Conservation (phyloP, 768 basidiomycete species). For the Megacollybia marginata region DNA sequence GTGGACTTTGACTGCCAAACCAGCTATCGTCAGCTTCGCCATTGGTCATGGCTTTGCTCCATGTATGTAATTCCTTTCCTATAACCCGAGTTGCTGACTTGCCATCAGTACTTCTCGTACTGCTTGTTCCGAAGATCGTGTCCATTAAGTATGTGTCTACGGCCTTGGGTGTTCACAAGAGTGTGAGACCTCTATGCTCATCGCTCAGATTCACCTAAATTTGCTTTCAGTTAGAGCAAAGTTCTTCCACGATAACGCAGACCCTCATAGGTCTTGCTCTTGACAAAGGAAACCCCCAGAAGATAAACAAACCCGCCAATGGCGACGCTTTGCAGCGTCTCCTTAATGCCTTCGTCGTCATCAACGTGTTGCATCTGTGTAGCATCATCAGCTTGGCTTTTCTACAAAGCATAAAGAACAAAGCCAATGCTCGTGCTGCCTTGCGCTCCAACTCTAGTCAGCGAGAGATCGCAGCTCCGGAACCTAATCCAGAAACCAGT, state of each 20-base stretch:
- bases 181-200: slow-evolving; percentile 35
- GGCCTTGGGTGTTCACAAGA: slow-evolving; percentile 72
- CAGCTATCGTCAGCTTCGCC: slow-evolving; percentile 55
- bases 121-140: slow-evolving; percentile 69
- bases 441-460: not conserved
- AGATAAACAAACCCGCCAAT: slow-evolving; percentile 13
- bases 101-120: slow-evolving; percentile 55
- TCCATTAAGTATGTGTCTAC: slow-evolving; percentile 69
- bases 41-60: slow-evolving; percentile 71
- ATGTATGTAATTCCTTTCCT: slow-evolving; percentile 30
- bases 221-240: slow-evolving; percentile 55
- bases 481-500: slow-evolving; percentile 6
- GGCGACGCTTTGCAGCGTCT: slow-evolving; percentile 41
- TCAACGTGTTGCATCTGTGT: slow-evolving; percentile 51
- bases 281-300: slow-evolving; percentile 31
- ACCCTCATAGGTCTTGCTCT: slow-evolving; percentile 65
- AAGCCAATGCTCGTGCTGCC: too few relatives aligned
- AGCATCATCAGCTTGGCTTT: slow-evolving; percentile 42
- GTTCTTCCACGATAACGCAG: slow-evolving; percentile 65
- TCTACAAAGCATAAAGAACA: slow-evolving; percentile 37
- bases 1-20: slow-evolving; percentile 51
- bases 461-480: not conserved
- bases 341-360: slow-evolving; percentile 45
- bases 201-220: not conserved
- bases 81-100: slow-evolving; percentile 3